A percentile compares a stretch with the other conserved stretches of the same genome.
Conservation (phyloP, 192 early-diverging fungal species). For the Backusella tuberculispora region DNA sequence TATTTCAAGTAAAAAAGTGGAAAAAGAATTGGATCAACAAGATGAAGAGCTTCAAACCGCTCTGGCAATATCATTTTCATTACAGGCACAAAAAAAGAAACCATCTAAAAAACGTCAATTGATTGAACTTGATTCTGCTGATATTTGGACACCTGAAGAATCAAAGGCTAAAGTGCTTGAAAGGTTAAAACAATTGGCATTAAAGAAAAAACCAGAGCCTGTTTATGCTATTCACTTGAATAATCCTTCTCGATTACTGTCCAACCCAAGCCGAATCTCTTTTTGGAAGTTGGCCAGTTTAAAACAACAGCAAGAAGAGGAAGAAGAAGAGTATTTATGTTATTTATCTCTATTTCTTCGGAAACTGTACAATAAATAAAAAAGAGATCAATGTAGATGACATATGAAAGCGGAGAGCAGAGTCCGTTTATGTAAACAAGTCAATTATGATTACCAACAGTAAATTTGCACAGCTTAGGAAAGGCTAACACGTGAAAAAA, state of each 20-base stretch:
- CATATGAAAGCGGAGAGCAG: not conserved
- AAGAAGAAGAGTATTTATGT: not conserved
- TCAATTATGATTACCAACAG: conserved; percentile 13
- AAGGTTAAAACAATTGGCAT: not conserved
- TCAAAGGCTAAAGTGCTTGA: not conserved
- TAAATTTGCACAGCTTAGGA: not conserved
- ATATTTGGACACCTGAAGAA: not conserved
- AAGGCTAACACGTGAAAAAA: not conserved
- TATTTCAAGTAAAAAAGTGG: not conserved
- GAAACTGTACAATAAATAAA: not conserved
- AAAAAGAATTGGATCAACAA: not conserved
- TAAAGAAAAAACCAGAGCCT: not conserved
- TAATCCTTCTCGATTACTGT: not conserved
- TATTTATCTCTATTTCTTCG: not conserved
- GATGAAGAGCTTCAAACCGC: not conserved
- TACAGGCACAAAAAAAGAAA: not conserved
- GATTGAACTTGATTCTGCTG: not conserved
- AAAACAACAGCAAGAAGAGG: not conserved
- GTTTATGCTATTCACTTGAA: not conserved
- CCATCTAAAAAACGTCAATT: not conserved
- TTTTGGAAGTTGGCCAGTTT: conserved; percentile 7
- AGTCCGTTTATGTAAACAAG: not conserved
- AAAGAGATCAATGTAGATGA: not conserved
- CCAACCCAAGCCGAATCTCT: not conserved
- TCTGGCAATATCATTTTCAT: not conserved